These are phyloP conservation scores for Miscanthus sacchariflorus DNA, from an alignment of 202 grass and related monocot species.

Conservation along the genomic window DNA sequence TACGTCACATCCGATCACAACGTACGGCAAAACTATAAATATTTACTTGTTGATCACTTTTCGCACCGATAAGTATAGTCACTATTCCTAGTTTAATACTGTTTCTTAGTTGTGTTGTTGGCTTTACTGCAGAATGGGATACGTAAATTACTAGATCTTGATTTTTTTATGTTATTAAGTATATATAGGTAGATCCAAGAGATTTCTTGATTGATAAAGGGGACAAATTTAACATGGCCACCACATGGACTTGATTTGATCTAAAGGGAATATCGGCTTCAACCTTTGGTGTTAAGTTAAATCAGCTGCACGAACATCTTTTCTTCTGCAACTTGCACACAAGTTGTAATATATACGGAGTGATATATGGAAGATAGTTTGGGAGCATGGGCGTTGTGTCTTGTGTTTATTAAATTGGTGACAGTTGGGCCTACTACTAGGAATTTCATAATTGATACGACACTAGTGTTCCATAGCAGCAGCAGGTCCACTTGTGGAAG, in stretches of 20 bases:
- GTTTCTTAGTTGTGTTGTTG: background rate
- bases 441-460: conserved; percentile 24
- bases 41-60: too few relatives aligned
- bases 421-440: conserved; percentile 36
- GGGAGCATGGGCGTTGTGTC: conserved; percentile 29
- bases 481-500: conserved; percentile 31
- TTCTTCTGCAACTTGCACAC: conserved; percentile 31
- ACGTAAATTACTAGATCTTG: background rate
- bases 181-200: background rate
- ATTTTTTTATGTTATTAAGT: too few relatives aligned
- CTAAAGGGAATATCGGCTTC: conserved; percentile 18
- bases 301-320: background rate
- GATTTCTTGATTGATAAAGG: background rate
- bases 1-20: too few relatives aligned
- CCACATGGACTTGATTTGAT: conserved; percentile 39
- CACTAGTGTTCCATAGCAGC: conserved; percentile 23
- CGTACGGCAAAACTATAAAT: too few relatives aligned
- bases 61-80: too few relatives aligned
- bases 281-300: conserved; percentile 35
- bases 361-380: conserved; percentile 1
- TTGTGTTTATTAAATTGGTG: conserved; percentile 30
- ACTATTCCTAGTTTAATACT: background rate
- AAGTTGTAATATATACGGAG: background rate
- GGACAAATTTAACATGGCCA: conserved; percentile 32
- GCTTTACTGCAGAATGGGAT: background rate